phyloP scores from a whole-genome alignment of 768 basidiomycete species.

The Russula compacta region DNA sequence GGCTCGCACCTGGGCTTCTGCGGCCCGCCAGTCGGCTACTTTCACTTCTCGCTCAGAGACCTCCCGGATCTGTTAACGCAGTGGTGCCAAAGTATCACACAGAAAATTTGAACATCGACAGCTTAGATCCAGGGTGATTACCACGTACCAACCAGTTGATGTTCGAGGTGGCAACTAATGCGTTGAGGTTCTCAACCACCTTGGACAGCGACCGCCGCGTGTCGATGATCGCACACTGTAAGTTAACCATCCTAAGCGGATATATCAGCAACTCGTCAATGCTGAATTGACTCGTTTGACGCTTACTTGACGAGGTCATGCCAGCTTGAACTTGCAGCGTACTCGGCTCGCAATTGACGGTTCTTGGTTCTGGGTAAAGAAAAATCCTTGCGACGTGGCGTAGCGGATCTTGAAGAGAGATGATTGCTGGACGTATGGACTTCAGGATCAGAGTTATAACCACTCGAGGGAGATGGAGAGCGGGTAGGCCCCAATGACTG shows the following conservation, averaged over 20 bases:
- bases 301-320: constrained; percentile 67
- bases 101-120: background rate
- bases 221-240: constrained; percentile 46
- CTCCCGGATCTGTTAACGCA: constrained; percentile 50
- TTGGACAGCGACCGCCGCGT: constrained; percentile 41
- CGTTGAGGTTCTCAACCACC: constrained; percentile 40
- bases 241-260: constrained; percentile 37
- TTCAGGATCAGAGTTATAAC: constrained; percentile 70
- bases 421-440: constrained; percentile 29
- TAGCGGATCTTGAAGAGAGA: constrained; percentile 7
- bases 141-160: constrained; percentile 10
- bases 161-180: constrained; percentile 29
- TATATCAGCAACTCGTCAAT: background rate
- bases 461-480: constrained; percentile 47
- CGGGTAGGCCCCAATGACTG: constrained; percentile 28
- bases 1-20: constrained; percentile 23
- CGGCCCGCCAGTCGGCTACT: constrained; percentile 33
- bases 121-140: background rate
- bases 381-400: constrained; percentile 7
- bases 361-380: background rate
- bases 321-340: constrained; percentile 44
- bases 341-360: constrained; percentile 19
- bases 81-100: constrained; percentile 22
- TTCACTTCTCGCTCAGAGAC: constrained; percentile 54
- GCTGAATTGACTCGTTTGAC: background rate